phyloP scores from a whole-genome alignment of 345 rosid genomes.

The Orychophragmus violaceus region DNA sequence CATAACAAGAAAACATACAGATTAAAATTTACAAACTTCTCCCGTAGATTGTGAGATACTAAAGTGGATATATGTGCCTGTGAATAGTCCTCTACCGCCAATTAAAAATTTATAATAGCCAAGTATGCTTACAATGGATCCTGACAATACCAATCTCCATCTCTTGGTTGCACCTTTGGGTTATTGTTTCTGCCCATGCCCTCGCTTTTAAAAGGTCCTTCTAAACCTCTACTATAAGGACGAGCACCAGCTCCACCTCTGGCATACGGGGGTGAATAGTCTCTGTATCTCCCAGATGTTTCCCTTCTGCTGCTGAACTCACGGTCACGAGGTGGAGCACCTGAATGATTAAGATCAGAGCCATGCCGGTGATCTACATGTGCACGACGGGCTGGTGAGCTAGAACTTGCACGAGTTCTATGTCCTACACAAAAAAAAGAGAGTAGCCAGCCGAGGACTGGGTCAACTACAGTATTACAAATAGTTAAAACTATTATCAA shows the following conservation, averaged over 20 bases:
- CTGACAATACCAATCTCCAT: conserved; percentile 84
- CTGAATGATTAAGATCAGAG: conserved; percentile 56
- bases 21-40: neutral
- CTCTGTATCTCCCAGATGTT: conserved; percentile 52
- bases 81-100: too few species aligned
- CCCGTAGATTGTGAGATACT: too few species aligned
- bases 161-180: conserved; percentile 83
- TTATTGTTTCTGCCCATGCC: conserved; percentile 41
- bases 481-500: neutral
- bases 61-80: too few species aligned
- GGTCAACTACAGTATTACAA: conserved; percentile 22
- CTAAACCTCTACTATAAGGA: too few species aligned
- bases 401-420: conserved; percentile 72
- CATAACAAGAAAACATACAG: neutral
- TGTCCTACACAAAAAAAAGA: conserved; percentile 51
- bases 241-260: conserved; percentile 65
- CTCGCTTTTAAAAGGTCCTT: conserved; percentile 53
- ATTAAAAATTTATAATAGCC: neutral
- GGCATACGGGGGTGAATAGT: conserved; percentile 53
- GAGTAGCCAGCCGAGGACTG: conserved; percentile 24
- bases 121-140: conserved; percentile 54
- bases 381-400: conserved; percentile 60
- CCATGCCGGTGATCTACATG: conserved; percentile 50
- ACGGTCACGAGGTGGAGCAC: conserved; percentile 43
- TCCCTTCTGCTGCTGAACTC: conserved; percentile 57